Conservation (phyloP, 768 basidiomycete species). For the Saitozyma podzolica region DNA sequence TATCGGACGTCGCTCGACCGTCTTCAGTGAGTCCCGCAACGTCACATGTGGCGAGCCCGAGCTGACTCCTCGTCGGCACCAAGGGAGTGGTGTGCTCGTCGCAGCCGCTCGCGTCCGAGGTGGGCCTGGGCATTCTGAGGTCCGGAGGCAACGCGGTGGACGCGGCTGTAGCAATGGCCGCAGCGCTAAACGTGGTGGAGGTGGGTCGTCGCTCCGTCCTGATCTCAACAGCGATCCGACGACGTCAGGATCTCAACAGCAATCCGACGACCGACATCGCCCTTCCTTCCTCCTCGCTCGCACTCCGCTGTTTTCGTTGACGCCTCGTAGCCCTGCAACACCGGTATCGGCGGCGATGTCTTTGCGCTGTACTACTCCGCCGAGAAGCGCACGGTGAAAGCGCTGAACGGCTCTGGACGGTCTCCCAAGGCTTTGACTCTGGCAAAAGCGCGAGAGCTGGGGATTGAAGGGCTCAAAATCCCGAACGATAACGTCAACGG, state of each 20-base stretch:
- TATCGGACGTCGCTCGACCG: slow-evolving; percentile 65
- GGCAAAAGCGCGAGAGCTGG: slow-evolving; percentile 67
- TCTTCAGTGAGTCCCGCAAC: slow-evolving; percentile 57
- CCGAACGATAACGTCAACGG: slow-evolving; percentile 75
- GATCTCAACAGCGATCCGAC: no score
- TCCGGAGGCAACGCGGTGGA: slow-evolving; percentile 94
- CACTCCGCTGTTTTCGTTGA: no score
- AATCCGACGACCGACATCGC: no score
- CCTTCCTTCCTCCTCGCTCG: no score
- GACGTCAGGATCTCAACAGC: no score
- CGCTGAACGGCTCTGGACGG: slow-evolving; percentile 83
- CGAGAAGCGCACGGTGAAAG: slow-evolving; percentile 72
- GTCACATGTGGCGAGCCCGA: slow-evolving; percentile 68
- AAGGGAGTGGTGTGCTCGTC: slow-evolving; percentile 82
- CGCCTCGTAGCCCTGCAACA: slow-evolving; percentile 13
- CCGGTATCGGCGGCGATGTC: slow-evolving; percentile 22
- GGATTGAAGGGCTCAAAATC: slow-evolving; percentile 65
- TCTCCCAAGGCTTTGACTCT: slow-evolving; percentile 74
- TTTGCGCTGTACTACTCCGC: slow-evolving; percentile 88
- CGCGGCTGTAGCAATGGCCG: slow-evolving; percentile 88
- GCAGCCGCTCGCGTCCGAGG: slow-evolving; percentile 83
- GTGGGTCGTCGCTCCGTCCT: slow-evolving; percentile 62
- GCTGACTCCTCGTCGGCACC: slow-evolving; percentile 73
- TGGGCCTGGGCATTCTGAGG: slow-evolving; percentile 79
- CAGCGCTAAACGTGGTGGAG: slow-evolving; percentile 76